Base-by-base conservation (phyloP, 1,139 yeast species). In the Taphrina wiesneri region DNA sequence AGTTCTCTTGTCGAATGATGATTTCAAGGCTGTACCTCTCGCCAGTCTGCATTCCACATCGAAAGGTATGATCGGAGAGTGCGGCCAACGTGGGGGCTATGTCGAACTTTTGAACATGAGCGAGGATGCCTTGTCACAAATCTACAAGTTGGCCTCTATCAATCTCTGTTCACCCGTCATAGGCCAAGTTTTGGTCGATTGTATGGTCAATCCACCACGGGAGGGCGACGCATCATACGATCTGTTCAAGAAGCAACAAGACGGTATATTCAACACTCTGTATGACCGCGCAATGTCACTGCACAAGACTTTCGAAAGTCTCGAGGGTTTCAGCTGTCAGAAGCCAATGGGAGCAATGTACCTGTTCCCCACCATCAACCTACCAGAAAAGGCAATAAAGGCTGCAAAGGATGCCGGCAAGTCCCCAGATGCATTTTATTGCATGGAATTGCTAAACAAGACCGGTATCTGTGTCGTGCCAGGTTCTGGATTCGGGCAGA, bases 391-490 rank as follows among this genome's bases (percentile, higher is more conserved):
- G 71, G 90, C 92, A 25, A 80, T 84, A 64, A 80, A 79, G 23
- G 82, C 81, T 59, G 96, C 97, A 32, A 77, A 78, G 56, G 80
- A 80, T 63, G 75, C 77, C 41, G 84, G 83, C 30, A 75, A 83
- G 72, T 81, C 83, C 57, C 86, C 92, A 45, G 99, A 95, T 76
- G 97, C 89, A 74, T 83, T 88, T 70, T 95, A 93, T 79, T 91
- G 97, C 77, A 81, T 87, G 75, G 86, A 87, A 72, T 79, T 93
- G 69, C 81, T 93, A 71, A 93, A 92, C 72, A 76, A 78, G 66
- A 91, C 99, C n/a, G 99, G 99, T 72, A 91, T 93, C 70, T 95
- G 99, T 77, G 90, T 96, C 66, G 96, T 93, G 69, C 98, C 99
- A 36, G 99, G 99, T 49, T 86, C 91, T 53, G 99, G 99, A 1